Conservation (phyloP, 352 stramenopile genomes). For the Globisporangium paroecandrum region DNA sequence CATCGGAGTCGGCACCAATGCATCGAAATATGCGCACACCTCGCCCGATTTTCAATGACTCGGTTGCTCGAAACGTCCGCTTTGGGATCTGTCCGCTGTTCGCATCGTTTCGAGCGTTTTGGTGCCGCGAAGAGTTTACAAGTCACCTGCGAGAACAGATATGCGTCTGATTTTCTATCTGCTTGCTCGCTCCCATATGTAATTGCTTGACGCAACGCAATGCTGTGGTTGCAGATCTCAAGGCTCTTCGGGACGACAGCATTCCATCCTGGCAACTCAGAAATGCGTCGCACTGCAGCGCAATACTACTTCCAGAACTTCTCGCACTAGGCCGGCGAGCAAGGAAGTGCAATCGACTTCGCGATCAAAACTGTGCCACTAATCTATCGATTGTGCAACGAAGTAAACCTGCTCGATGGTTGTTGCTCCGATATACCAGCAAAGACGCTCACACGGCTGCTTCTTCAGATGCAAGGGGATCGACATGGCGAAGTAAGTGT, state of each 20-base stretch:
- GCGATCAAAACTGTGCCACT: neutral
- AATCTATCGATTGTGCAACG: constrained; percentile 5
- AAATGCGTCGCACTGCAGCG: neutral
- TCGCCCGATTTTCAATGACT: neutral
- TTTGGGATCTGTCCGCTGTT: constrained; percentile 2
- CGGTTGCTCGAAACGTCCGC: constrained; percentile 1
- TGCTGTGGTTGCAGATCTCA: neutral
- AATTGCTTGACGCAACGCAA: neutral
- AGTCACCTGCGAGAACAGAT: constrained; percentile 5
- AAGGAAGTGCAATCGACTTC: neutral
- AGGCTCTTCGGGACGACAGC: constrained; percentile 1
- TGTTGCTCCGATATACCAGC: neutral
- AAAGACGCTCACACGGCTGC: neutral
- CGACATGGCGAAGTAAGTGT: neutral
- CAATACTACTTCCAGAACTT: constrained; percentile 6
- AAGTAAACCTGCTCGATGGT: neutral
- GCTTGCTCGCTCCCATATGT: neutral
- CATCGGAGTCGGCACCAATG: neutral
- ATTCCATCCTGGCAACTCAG: neutral
- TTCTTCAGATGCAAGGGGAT: neutral
- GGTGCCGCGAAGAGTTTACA: neutral
- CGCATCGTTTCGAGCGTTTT: constrained; percentile 1
- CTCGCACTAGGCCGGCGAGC: neutral
- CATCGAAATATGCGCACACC: neutral
- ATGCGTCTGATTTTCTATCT: neutral